Evolutionary conservation across 768 basidiomycete species (phyloP).

Genomic region (Rhodocollybia butyracea): DNA sequence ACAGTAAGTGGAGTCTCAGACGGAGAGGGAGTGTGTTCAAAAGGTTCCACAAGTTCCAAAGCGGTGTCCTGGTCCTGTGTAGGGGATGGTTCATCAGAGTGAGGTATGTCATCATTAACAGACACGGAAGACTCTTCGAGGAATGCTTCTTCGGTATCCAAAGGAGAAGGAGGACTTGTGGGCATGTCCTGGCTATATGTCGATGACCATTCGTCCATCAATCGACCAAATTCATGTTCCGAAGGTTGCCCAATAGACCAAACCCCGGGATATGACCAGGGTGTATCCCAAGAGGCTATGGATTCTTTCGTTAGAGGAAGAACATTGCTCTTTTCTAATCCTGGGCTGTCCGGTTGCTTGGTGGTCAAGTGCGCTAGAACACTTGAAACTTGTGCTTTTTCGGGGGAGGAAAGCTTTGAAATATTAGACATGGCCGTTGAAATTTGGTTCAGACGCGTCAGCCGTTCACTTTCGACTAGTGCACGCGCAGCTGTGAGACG

Average conservation of each 20-base stretch:
- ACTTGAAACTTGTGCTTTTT: background rate
- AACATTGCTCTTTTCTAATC: background rate
- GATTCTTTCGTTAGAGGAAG: background rate
- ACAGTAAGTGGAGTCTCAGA: too few species aligned
- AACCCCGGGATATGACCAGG: background rate
- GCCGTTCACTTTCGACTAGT: slow-evolving; percentile 54
- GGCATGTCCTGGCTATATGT: background rate
- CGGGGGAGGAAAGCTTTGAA: background rate
- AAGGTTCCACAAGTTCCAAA: too few species aligned
- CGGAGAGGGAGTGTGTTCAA: too few species aligned
- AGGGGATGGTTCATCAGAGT: slow-evolving; percentile 12
- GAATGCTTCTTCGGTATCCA: background rate
- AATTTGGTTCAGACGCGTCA: slow-evolving; percentile 47
- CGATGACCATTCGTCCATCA: background rate
- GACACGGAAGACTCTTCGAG: background rate
- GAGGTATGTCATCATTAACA: background rate
- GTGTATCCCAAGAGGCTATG: background rate
- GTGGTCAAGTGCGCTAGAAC: background rate
- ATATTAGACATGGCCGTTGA: slow-evolving; percentile 36
- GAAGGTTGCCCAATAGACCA: too few species aligned
- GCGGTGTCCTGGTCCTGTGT: too few species aligned
- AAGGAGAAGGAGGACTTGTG: background rate
- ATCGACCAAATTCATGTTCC: background rate
- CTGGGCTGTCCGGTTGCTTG: background rate
- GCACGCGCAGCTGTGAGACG: slow-evolving; percentile 48